phyloP scores from a whole-genome alignment of 345 rosid species.

The Trapa bicornis region DNA sequence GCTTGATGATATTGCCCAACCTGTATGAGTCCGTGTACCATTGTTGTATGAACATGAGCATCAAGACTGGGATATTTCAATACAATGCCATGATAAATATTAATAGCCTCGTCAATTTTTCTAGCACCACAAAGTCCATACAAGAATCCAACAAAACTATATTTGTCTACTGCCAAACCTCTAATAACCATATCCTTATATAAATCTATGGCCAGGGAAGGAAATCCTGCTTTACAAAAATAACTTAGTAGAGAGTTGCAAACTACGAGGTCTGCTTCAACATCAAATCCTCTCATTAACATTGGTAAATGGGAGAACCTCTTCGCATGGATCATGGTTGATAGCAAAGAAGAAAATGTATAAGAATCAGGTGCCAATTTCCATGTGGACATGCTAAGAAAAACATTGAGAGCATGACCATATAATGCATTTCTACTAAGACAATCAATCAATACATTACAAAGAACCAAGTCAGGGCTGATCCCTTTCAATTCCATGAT shows the following conservation, averaged over 20 bases:
- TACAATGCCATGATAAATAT: conserved; percentile 34
- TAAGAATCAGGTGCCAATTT: conserved; percentile 52
- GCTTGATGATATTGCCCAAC: conserved; percentile 34
- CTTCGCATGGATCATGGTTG: conserved; percentile 28
- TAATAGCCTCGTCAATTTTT: conserved; percentile 27
- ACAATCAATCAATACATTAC: conserved; percentile 47
- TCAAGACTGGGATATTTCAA: conserved; percentile 21
- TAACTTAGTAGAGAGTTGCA: conserved; percentile 44
- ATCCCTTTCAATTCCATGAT: conserved; percentile 28
- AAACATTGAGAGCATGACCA: conserved; percentile 43
- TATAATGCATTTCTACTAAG: conserved; percentile 40
- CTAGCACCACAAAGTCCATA: conserved; percentile 34
- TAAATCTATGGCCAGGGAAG: conserved; percentile 29
- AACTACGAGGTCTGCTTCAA: conserved; percentile 29
- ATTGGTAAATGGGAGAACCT: conserved; percentile 23
- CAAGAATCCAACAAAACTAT: conserved; percentile 44
- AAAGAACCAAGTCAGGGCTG: conserved; percentile 49
- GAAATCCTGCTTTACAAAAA: conserved; percentile 39
- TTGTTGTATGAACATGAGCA: conserved; percentile 52
- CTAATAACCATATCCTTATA: conserved; percentile 28
- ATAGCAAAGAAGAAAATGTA: conserved; percentile 46
- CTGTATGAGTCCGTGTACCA: conserved; percentile 38
- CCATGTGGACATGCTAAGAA: conserved; percentile 21
- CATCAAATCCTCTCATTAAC: conserved; percentile 18
- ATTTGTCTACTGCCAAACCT: conserved; percentile 47